phyloP scores from a whole-genome alignment of 108 stramenopile genomes.

The Skeletonema grethae region DNA sequence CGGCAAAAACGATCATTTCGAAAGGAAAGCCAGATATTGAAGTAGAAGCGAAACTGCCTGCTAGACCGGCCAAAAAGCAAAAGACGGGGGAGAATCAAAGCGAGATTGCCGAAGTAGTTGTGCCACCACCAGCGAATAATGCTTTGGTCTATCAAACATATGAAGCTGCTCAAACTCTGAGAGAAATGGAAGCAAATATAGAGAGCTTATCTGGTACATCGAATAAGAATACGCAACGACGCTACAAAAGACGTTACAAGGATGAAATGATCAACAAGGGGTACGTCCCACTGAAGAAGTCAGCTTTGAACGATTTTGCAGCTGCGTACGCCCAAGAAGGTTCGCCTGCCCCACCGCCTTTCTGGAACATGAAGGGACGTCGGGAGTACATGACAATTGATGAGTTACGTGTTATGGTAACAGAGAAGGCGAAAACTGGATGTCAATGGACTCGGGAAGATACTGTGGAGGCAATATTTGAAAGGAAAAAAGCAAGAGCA shows the following conservation, averaged over 20 bases:
- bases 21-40: background rate
- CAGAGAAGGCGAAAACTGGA: background rate
- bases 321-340: background rate
- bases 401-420: background rate
- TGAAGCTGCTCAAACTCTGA: background rate
- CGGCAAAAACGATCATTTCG: background rate
- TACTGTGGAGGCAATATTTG: background rate
- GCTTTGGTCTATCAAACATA: background rate
- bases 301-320: background rate
- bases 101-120: background rate
- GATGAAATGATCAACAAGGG: slow-evolving; percentile 1
- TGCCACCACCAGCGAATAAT: background rate
- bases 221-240: background rate
- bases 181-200: background rate
- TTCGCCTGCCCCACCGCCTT: background rate
- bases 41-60: background rate
- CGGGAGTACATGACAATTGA: background rate
- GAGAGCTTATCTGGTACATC: background rate
- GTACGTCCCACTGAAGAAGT: background rate
- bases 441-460: background rate
- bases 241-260: background rate
- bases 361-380: background rate
- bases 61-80: background rate
- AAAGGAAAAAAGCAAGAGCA: background rate
- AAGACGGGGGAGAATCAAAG: background rate